These are phyloP conservation scores for Picochlorum sp. DNA, from an alignment of 139 green algal species.

Conservation along the genomic window DNA sequence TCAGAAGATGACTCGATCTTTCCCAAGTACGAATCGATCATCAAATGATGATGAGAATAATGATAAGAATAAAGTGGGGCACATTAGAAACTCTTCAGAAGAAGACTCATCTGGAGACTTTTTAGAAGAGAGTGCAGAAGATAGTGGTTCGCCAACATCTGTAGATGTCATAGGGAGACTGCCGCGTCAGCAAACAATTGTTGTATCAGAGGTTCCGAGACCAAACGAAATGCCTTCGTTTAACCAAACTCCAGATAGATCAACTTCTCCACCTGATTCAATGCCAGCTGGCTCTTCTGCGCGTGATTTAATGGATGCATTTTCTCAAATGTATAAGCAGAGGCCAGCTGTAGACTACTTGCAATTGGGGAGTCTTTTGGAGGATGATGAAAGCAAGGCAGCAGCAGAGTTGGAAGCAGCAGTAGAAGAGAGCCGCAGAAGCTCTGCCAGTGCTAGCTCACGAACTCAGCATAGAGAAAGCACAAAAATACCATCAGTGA, in stretches of 20 bases:
- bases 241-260: too few species aligned
- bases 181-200: not conserved
- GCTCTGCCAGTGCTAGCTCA: not conserved
- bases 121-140: too few species aligned
- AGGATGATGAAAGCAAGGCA: conserved; percentile 7
- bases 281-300: conserved; percentile 9
- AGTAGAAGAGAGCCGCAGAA: conserved; percentile 1
- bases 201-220: not conserved
- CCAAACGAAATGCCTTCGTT: too few species aligned
- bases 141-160: too few species aligned
- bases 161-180: too few species aligned
- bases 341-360: conserved; percentile 24
- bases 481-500: not conserved
- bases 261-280: not conserved
- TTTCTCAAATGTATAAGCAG: conserved; percentile 28
- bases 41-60: not conserved
- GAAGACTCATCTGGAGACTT: too few species aligned
- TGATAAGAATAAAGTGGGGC: not conserved
- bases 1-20: not conserved
- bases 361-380: not conserved
- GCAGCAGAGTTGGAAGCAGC: conserved; percentile 8
- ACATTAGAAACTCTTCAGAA: too few species aligned
- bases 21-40: not conserved
- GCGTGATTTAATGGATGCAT: conserved; percentile 28
- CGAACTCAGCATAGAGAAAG: not conserved